Evolutionary conservation across 2,329 filamentous ascomycete genomes (phyloP).

Genomic region (Aspergillus texensis): DNA sequence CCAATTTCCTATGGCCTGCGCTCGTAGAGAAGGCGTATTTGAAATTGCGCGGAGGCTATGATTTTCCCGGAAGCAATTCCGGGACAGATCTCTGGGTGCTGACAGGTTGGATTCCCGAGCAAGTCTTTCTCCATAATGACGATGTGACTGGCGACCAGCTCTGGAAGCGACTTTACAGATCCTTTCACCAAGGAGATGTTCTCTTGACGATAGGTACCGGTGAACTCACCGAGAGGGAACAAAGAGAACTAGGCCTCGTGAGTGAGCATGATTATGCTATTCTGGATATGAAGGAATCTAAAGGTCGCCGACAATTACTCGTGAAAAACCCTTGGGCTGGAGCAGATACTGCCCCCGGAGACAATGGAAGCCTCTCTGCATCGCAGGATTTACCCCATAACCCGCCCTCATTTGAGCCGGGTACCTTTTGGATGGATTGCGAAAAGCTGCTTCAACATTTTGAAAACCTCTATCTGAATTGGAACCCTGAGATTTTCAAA

Average conservation of each 20-base stretch:
- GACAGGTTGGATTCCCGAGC: slow-evolving; percentile 95
- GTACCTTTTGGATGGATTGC: slow-evolving; percentile 92
- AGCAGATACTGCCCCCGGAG: slow-evolving; percentile 58
- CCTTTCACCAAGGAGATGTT: slow-evolving; percentile 77
- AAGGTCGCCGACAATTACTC: slow-evolving; percentile 68
- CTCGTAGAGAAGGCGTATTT: slow-evolving; percentile 95
- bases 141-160: slow-evolving; percentile 74
- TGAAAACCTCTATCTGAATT: slow-evolving; percentile 95
- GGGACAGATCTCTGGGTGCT: slow-evolving; percentile 91
- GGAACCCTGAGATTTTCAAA: slow-evolving; percentile 85
- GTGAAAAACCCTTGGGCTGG: slow-evolving; percentile 94
- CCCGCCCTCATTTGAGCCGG: slow-evolving; percentile 52
- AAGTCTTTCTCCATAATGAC: slow-evolving; percentile 86
- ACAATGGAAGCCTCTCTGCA: slow-evolving; percentile 20
- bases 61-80: slow-evolving; percentile 97
- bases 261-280: slow-evolving; percentile 95
- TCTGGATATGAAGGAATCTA: slow-evolving; percentile 70
- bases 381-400: slow-evolving; percentile 17
- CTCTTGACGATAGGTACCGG: slow-evolving; percentile 90
- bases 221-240: slow-evolving; percentile 73
- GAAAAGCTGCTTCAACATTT: slow-evolving; percentile 89
- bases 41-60: slow-evolving; percentile 92
- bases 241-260: slow-evolving; percentile 78
- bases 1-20: slow-evolving; percentile 84
- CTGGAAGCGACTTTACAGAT: slow-evolving; percentile 75